Base-by-base conservation (phyloP, 208 protist species). In the Baffinella frigidus region DNA sequence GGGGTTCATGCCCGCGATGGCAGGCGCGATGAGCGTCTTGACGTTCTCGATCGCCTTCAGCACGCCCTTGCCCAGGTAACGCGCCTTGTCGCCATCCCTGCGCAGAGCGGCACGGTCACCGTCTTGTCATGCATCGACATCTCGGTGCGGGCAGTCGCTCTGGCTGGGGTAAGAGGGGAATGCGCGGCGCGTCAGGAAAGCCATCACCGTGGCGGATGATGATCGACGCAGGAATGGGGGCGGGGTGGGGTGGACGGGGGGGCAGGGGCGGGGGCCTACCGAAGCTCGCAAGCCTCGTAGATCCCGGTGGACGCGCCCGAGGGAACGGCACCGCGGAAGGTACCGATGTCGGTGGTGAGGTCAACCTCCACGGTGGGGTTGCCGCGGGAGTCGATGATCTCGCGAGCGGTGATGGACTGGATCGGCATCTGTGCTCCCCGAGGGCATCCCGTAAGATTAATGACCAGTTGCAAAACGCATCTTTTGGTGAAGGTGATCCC, bases 281-380 rank as follows among this genome's bases (percentile, higher is more conserved):
- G n/a, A 38, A 81, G 41, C 92, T 95, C 95, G 61, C 89, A 71
- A 1, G 98, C 98, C 95, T 99, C 99, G 93, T 99, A 96, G 41
- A 97, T 95, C 93, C 99, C 99, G 44, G 98, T 99, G 33, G 98
- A 99, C 5, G 99, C 99, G 92, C 99, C 99, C 27, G 97, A 99
- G 41, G 99, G 99, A 27, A 99, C 98, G 38, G 97, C 97, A 24
- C 97, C 97, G 93, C 98, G 97, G 96, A 99, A 99, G 27, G 98
- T 83, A 72, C 98, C 68, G 20, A 92, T 17, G 67, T 96, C 96
- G 62, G 98, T 99, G 43, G 95, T 97, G 72, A 99, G 89, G 81
- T 99, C 98, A 36, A 99, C 98, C 95, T 99, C 96, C 30, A 97
- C 94, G 43, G 97, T 98, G 89, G 97, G 97, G 93, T 97, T 97